phyloP scores from a whole-genome alignment of 768 basidiomycete genomes.

The Tylopilus subfusipes region DNA sequence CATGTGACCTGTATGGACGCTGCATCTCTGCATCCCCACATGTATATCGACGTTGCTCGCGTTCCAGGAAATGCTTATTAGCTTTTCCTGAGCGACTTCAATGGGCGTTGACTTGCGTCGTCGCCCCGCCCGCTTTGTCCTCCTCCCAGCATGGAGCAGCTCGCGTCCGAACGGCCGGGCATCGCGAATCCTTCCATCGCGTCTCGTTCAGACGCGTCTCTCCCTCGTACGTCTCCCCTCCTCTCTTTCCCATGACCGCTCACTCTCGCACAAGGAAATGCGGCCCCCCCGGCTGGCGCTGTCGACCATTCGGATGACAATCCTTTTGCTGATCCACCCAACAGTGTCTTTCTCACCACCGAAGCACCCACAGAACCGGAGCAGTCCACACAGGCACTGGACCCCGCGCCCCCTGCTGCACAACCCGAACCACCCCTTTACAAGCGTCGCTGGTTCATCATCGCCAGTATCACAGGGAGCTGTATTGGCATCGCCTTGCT shows the following conservation, averaged over 20 bases:
- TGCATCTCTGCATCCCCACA: neutral
- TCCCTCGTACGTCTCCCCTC: constrained; percentile 3
- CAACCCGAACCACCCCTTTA: constrained; percentile 44
- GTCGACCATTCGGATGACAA: neutral
- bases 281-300: constrained; percentile 3
- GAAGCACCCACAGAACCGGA: neutral
- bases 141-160: constrained; percentile 2
- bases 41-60: neutral
- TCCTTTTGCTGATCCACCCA: constrained; percentile 13
- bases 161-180: neutral
- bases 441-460: constrained; percentile 62
- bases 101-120: neutral
- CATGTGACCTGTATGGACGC: neutral
- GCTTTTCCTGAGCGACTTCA: neutral
- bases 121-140: neutral
- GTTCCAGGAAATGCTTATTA: neutral
- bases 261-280: constrained; percentile 9
- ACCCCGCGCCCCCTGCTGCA: constrained; percentile 1
- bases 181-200: neutral
- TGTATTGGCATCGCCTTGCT: constrained; percentile 58
- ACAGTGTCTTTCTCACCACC: neutral
- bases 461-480: constrained; percentile 47
- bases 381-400: neutral
- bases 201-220: constrained; percentile 15
- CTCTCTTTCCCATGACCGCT: neutral